Evolutionary conservation across 2,329 filamentous ascomycete species (phyloP), one percentile per base, ranked within the genome.

Genomic region (Rhytidhysteron rufulum): DNA sequence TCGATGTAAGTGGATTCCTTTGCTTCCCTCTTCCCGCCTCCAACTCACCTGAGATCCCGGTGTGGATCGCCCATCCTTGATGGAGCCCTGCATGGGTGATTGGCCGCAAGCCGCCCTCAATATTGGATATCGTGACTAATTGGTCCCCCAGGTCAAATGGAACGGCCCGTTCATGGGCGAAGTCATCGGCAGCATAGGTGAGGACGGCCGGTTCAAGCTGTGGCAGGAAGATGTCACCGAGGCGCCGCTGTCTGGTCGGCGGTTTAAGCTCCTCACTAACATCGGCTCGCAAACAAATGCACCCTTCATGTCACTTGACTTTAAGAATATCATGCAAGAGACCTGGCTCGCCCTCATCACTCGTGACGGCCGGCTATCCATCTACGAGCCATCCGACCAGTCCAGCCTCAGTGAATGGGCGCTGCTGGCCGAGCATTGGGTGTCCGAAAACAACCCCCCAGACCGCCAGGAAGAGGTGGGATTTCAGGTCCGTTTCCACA

Each of bases 181-280:
- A 59, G 80, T 95, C 54, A 74, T 97, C 52, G 90, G 85, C 41
- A 95, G 86, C 39, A 85, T 96, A 44, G 88, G 87, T 47, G 86
- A 91, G 57, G 91, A 96, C 56, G 88, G 91, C 57, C 83, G 84
- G 63, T 88, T 94, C 72, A 88, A 89, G 62, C 76, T 97, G 49
- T 97, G 91, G 91, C 84, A 86, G 45, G 91, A 96, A 69, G 88
- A 96, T 66, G 82, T 86, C 13, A 85, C 83, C 1, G 85, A 93
- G 35, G 77, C 86, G 1, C 82, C 84, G 1, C 75, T 77, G 43
- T 81, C 78, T 25, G 88, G 89, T 22, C 81, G 86, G 22, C 83
- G 90, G 37, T 97, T 96, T 73, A 87, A 83, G 60, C 75, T 73
- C 68, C 71, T 86, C 71, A 69, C 75, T 68, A 62, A 82, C 71